These are phyloP conservation scores for Penicillium freii DNA, from an alignment of 2,329 filamentous ascomycete genomes.

Conservation along the genomic window DNA sequence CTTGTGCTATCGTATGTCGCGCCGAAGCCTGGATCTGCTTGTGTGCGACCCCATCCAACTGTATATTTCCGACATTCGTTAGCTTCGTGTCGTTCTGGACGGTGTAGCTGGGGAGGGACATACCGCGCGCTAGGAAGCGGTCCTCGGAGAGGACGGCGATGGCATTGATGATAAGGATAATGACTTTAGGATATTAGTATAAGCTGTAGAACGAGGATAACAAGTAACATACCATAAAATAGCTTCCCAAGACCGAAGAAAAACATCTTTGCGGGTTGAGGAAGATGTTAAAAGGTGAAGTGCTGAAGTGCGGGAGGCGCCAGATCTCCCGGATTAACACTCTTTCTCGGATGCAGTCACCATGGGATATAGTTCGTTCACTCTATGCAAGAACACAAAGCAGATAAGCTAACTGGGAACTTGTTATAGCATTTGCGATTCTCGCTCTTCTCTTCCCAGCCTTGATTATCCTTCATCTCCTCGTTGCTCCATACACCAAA, in stretches of 20 bases:
- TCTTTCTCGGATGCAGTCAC: slow-evolving; percentile 19
- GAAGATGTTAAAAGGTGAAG: slow-evolving; percentile 25
- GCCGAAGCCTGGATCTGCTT: slow-evolving; percentile 73
- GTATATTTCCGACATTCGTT: slow-evolving; percentile 10
- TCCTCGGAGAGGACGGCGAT: slow-evolving; percentile 93
- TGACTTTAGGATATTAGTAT: slow-evolving; percentile 52
- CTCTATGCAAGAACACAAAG: background rate
- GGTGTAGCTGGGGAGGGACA: slow-evolving; percentile 12
- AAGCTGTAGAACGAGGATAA: background rate
- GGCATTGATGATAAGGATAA: slow-evolving; percentile 86
- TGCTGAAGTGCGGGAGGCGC: slow-evolving; percentile 30
- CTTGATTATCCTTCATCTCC: slow-evolving; percentile 66
- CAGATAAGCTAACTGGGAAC: background rate
- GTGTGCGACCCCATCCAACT: slow-evolving; percentile 75
- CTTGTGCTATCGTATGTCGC: slow-evolving; percentile 68
- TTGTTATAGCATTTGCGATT: slow-evolving; percentile 43
- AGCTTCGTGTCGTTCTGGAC: slow-evolving; percentile 1
- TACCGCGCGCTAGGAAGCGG: slow-evolving; percentile 81
- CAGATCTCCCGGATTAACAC: slow-evolving; percentile 29
- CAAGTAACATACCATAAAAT: slow-evolving; percentile 61
- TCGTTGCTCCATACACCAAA: slow-evolving; percentile 83
- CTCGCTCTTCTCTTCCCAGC: slow-evolving; percentile 58
- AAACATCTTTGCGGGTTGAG: slow-evolving; percentile 54
- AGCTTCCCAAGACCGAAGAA: slow-evolving; percentile 69
- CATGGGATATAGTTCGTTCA: slow-evolving; percentile 26